phyloP scores from a whole-genome alignment of 192 early-diverging fungal species.

The Rhizophagus clarus region DNA sequence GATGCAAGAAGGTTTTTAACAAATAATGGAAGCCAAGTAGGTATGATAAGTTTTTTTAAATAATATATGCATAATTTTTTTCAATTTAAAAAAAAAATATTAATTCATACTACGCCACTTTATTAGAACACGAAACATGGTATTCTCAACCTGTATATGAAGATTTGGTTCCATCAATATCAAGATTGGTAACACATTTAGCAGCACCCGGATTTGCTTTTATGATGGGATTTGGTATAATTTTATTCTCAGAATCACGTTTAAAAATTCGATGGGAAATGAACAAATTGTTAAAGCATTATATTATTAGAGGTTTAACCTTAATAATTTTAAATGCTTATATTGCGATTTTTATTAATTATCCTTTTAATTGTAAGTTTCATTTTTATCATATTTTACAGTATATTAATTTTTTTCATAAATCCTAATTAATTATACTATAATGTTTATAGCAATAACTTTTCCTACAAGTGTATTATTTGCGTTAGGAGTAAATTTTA shows the following conservation, averaged over 20 bases:
- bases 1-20: background rate
- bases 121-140: constrained; percentile 3
- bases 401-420: background rate
- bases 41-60: background rate
- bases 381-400: background rate
- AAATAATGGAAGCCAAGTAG: background rate
- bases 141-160: background rate
- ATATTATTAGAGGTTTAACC: background rate
- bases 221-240: background rate
- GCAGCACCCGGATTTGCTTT: background rate
- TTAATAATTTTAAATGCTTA: background rate
- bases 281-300: background rate
- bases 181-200: background rate
- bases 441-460: background rate
- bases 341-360: background rate
- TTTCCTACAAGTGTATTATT: background rate
- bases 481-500: background rate
- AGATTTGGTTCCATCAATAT: background rate
- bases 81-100: too few species aligned
- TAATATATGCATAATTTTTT: too few species aligned
- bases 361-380: too few species aligned
- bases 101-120: background rate
- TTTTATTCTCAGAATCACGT: background rate
- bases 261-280: background rate
- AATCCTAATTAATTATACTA: background rate